Percentiles rank a stretch among this genome's conserved stretches.
phyloP scores from a whole-genome alignment of 116 monocot species.

The Iris pallida region DNA sequence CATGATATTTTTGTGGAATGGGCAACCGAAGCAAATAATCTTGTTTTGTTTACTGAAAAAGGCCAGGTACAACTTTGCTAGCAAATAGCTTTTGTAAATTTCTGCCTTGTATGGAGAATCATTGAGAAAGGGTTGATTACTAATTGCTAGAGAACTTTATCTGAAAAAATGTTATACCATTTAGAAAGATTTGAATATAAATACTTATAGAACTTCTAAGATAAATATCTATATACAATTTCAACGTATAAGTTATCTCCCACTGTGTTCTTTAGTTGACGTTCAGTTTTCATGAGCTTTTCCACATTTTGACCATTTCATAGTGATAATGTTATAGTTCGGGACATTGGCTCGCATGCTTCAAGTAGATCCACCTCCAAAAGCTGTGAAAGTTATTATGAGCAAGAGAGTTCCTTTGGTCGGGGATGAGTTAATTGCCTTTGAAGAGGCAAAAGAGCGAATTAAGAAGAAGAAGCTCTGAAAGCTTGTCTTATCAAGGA shows the following conservation, averaged over 20 bases:
- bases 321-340: constrained; percentile 48
- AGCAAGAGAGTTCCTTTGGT: constrained; percentile 84
- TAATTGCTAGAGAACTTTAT: neutral
- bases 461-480: constrained; percentile 72
- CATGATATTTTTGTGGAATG: constrained; percentile 97
- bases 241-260: too few species aligned
- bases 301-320: constrained; percentile 7
- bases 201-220: neutral
- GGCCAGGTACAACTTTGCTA: constrained; percentile 63
- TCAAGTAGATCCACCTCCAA: constrained; percentile 97
- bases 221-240: neutral
- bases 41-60: constrained; percentile 90
- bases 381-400: constrained; percentile 90
- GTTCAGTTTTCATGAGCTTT: neutral
- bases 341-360: constrained; percentile 97
- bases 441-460: constrained; percentile 80
- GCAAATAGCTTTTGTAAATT: constrained; percentile 3
- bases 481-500: constrained; percentile 67
- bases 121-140: constrained; percentile 3
- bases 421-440: constrained; percentile 88
- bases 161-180: too few species aligned
- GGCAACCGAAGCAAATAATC: constrained; percentile 78
- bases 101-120: neutral
- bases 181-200: neutral
- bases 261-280: neutral